phyloP scores from a whole-genome alignment of 495 filamentous ascomycete species.

The Xylaria sp. region DNA sequence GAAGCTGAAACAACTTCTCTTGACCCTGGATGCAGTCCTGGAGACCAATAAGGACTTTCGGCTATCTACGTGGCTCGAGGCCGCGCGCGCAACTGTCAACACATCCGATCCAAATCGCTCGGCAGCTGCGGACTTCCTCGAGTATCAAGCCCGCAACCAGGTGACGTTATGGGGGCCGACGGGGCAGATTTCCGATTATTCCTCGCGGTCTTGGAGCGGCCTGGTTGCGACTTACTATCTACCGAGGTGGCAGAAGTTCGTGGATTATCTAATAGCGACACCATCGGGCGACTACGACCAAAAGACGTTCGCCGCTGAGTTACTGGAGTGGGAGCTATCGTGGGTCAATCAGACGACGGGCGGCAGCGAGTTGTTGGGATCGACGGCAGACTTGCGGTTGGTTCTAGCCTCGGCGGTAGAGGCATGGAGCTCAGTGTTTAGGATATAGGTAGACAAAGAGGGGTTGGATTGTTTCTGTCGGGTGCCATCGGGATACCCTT shows the following conservation, averaged over 20 bases:
- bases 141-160: slow-evolving; percentile 61
- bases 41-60: slow-evolving; percentile 53
- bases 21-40: slow-evolving; percentile 53
- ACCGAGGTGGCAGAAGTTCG: slow-evolving; percentile 56
- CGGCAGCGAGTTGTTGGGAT: slow-evolving; percentile 27
- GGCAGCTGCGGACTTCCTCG: slow-evolving; percentile 46
- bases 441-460: background rate
- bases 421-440: slow-evolving; percentile 6
- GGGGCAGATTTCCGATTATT: slow-evolving; percentile 60
- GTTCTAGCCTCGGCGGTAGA: background rate
- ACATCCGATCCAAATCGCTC: slow-evolving; percentile 20
- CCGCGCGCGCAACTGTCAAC: slow-evolving; percentile 50
- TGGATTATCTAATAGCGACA: slow-evolving; percentile 51
- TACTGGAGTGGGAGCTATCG: slow-evolving; percentile 48
- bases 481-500: background rate
- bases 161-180: slow-evolving; percentile 61
- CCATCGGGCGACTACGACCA: slow-evolving; percentile 42
- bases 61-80: slow-evolving; percentile 51
- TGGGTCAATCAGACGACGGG: slow-evolving; percentile 48
- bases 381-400: slow-evolving; percentile 13
- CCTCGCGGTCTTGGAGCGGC: slow-evolving; percentile 58
- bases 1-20: slow-evolving; percentile 44
- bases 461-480: background rate
- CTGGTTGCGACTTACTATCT: slow-evolving; percentile 57
- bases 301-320: slow-evolving; percentile 36